Evolutionary conservation across 2,329 filamentous ascomycete species (phyloP).

Genomic region (Penicillium sp.): DNA sequence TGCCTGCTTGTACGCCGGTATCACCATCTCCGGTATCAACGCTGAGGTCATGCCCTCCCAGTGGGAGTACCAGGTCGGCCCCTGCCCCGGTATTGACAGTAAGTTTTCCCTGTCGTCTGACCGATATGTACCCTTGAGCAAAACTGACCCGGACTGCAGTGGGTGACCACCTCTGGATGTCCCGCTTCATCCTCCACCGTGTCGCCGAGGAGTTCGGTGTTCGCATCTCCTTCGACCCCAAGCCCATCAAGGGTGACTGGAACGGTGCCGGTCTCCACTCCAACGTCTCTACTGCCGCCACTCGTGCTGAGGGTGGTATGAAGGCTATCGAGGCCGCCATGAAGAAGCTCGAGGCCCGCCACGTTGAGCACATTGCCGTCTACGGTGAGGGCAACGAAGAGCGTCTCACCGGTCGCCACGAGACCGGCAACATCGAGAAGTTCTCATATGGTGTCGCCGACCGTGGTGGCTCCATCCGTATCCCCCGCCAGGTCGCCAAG

Average conservation of each 20-base stretch:
- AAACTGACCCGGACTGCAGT: slow-evolving; percentile 50
- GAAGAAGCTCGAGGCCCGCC: slow-evolving; percentile 77
- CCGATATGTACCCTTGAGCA: not conserved
- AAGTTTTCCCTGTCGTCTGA: slow-evolving; percentile 38
- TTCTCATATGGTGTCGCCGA: slow-evolving; percentile 95
- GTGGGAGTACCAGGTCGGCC: slow-evolving; percentile 97
- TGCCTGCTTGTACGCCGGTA: slow-evolving; percentile 79
- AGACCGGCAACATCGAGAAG: slow-evolving; percentile 89
- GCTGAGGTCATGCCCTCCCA: slow-evolving; percentile 98
- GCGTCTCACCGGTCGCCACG: slow-evolving; percentile 88
- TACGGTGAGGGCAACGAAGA: slow-evolving; percentile 95
- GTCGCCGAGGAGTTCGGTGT: slow-evolving; percentile 95
- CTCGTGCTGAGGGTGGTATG: slow-evolving; percentile 89
- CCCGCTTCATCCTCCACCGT: slow-evolving; percentile 82
- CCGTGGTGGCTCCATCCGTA: slow-evolving; percentile 90
- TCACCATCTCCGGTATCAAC: slow-evolving; percentile 97
- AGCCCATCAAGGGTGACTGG: slow-evolving; percentile 95
- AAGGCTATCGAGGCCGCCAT: slow-evolving; percentile 86
- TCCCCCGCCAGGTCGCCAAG: slow-evolving; percentile 78
- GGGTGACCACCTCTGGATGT: slow-evolving; percentile 96
- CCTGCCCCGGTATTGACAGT: slow-evolving; percentile 81
- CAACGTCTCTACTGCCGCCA: slow-evolving; percentile 89
- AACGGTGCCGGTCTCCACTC: slow-evolving; percentile 92
- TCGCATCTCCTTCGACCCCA: slow-evolving; percentile 92
- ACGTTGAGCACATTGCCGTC: slow-evolving; percentile 82